A percentile compares a stretch with the other conserved stretches of the same genome.
Conservation (phyloP, 2,329 filamentous ascomycete genomes). For the Claviceps pusilla region DNA sequence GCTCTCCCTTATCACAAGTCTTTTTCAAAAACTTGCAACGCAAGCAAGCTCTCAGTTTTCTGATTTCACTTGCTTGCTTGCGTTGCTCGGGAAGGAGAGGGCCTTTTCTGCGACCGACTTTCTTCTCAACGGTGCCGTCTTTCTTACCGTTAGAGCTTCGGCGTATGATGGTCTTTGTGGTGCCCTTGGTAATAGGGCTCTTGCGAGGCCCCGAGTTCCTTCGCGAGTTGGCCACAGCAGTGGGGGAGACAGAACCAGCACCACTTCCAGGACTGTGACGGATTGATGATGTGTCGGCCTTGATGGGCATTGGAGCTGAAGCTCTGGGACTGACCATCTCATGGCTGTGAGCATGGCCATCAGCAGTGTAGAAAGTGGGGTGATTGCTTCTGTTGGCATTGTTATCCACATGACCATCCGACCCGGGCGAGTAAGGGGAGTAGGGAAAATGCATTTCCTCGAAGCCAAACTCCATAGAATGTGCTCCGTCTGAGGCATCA, state of each 20-base stretch:
- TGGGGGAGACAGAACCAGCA: conserved; percentile 43
- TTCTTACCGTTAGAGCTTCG: conserved; percentile 65
- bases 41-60: conserved; percentile 83
- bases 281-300: conserved; percentile 33
- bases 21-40: conserved; percentile 99
- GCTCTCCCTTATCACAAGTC: conserved; percentile 95
- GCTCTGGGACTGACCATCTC: conserved; percentile 53
- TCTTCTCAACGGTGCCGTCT: conserved; percentile 69
- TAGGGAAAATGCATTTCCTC: conserved; percentile 65
- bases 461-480: conserved; percentile 56
- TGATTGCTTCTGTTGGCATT: conserved; percentile 24
- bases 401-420: conserved; percentile 39
- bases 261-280: conserved; percentile 47
- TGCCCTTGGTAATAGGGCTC: conserved; percentile 64
- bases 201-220: conserved; percentile 58
- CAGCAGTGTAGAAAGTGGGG: conserved; percentile 47
- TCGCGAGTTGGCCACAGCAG: conserved; percentile 46
- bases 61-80: conserved; percentile 91
- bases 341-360: conserved; percentile 32
- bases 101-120: conserved; percentile 77
- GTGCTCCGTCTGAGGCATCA: conserved; percentile 62
- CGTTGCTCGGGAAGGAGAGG: conserved; percentile 85
- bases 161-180: conserved; percentile 68
- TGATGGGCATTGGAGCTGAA: conserved; percentile 54
- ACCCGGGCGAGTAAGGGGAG: conserved; percentile 70